phyloP scores from a whole-genome alignment of 306 rosid species.

The Quercus ilex region DNA sequence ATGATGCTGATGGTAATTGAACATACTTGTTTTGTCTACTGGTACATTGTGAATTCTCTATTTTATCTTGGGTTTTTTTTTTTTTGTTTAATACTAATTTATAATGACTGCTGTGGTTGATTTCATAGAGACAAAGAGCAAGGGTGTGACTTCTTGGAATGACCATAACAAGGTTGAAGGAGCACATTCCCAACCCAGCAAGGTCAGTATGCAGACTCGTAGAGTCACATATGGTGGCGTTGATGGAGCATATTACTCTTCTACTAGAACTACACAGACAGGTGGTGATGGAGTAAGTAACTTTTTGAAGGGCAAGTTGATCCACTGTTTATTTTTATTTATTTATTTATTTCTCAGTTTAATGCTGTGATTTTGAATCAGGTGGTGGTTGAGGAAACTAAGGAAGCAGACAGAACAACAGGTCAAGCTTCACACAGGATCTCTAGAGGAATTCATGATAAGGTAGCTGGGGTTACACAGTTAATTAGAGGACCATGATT shows the following conservation, averaged over 20 bases:
- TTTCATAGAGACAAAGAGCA: slow-evolving; percentile 33
- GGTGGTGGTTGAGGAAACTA: slow-evolving; percentile 69
- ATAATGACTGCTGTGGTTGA: slow-evolving; percentile 7
- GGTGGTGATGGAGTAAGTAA: slow-evolving; percentile 69
- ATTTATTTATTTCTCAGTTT: not conserved
- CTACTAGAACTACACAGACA: slow-evolving; percentile 52
- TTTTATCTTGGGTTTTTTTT: not conserved
- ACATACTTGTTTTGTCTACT: not conserved
- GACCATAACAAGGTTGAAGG: slow-evolving; percentile 22
- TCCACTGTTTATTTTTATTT: not conserved
- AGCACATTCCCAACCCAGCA: slow-evolving; percentile 24
- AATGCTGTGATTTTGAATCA: slow-evolving; percentile 26
- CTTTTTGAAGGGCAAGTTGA: not conserved
- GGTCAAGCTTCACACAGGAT: slow-evolving; percentile 74
- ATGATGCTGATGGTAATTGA: slow-evolving; percentile 44
- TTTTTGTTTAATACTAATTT: not conserved
- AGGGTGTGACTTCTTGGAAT: slow-evolving; percentile 20
- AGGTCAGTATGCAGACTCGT: slow-evolving; percentile 39
- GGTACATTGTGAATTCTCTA: not conserved
- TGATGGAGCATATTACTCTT: slow-evolving; percentile 80
- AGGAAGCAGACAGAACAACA: slow-evolving; percentile 77
- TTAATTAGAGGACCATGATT: not conserved
- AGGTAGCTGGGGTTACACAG: slow-evolving; percentile 38
- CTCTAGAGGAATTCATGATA: slow-evolving; percentile 77
- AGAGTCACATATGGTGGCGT: slow-evolving; percentile 85